These are phyloP conservation scores for Phytophthora macrochlamydospora DNA, from an alignment of 352 stramenopile species.

Conservation along the genomic window DNA sequence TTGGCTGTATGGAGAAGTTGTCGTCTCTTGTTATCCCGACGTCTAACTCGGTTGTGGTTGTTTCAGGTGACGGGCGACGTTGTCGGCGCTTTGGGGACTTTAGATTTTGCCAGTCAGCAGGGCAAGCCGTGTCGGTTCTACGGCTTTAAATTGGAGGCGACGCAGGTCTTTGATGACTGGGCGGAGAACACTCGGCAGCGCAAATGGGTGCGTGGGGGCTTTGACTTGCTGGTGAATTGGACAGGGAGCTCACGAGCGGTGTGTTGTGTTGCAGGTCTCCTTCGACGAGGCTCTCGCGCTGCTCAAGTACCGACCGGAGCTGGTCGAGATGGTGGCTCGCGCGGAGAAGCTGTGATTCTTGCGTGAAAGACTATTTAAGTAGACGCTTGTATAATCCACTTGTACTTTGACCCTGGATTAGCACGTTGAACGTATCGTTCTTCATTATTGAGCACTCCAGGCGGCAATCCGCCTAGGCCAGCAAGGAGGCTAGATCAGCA, in stretches of 20 bases:
- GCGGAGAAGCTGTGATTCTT: constrained; percentile 19
- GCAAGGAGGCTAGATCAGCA: too few species aligned
- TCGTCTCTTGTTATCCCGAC: neutral
- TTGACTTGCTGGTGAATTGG: neutral
- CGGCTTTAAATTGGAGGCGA: constrained; percentile 43
- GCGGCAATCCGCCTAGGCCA: too few species aligned
- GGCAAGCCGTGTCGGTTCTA: constrained; percentile 56
- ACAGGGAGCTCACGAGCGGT: neutral
- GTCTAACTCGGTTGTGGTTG: neutral
- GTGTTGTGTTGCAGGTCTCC: constrained; percentile 28
- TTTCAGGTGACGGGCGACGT: constrained; percentile 51
- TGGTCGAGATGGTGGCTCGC: constrained; percentile 49
- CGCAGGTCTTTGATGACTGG: constrained; percentile 58
- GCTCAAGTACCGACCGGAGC: constrained; percentile 43
- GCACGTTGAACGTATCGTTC: too few species aligned
- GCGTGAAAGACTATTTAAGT: constrained; percentile 11
- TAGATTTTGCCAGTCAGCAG: constrained; percentile 60
- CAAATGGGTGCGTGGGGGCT: constrained; percentile 49
- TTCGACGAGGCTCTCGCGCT: constrained; percentile 30
- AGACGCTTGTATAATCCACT: neutral
- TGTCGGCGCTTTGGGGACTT: constrained; percentile 37
- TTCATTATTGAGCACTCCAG: too few species aligned
- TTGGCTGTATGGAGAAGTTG: neutral
- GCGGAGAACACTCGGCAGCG: constrained; percentile 55
- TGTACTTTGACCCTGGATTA: too few species aligned